Conservation (phyloP, 192 early-diverging fungal species). For the Coemansia sp. region DNA sequence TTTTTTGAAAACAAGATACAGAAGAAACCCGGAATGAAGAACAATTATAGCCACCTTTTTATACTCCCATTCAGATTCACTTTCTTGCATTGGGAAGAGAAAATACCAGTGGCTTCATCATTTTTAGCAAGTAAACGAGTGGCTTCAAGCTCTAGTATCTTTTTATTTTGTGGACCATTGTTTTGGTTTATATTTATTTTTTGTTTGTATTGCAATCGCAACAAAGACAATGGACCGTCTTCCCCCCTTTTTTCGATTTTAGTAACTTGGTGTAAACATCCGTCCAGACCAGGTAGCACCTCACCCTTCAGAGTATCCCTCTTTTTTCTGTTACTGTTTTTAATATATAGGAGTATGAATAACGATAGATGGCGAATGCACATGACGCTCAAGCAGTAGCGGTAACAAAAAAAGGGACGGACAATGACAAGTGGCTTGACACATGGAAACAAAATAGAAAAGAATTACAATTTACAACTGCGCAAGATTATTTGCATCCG, state of each 20-base stretch:
- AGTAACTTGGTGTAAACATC: constrained; percentile 2
- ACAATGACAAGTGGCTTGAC: background rate
- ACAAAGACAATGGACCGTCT: background rate
- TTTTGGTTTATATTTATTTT: background rate
- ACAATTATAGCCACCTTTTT: constrained; percentile 7
- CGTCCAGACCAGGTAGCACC: background rate
- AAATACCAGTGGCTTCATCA: background rate
- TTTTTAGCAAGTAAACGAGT: background rate
- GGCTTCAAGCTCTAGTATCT: background rate
- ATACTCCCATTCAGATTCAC: background rate
- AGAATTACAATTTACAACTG: background rate
- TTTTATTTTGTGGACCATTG: constrained; percentile 1
- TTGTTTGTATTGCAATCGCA: background rate
- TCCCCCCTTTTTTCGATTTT: background rate
- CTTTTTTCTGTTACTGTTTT: background rate
- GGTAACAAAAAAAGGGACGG: background rate
- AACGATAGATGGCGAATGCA: constrained; percentile 4
- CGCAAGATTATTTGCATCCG: constrained; percentile 1
- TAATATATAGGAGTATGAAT: background rate
- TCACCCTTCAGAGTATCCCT: background rate
- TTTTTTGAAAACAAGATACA: constrained; percentile 9
- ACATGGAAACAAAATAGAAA: background rate
- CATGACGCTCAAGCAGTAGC: background rate
- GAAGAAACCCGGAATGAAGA: background rate
- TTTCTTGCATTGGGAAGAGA: background rate